Conservation (phyloP, 225 moss, liverwort and hornwort genomes). For the Polytrichum commune region DNA sequence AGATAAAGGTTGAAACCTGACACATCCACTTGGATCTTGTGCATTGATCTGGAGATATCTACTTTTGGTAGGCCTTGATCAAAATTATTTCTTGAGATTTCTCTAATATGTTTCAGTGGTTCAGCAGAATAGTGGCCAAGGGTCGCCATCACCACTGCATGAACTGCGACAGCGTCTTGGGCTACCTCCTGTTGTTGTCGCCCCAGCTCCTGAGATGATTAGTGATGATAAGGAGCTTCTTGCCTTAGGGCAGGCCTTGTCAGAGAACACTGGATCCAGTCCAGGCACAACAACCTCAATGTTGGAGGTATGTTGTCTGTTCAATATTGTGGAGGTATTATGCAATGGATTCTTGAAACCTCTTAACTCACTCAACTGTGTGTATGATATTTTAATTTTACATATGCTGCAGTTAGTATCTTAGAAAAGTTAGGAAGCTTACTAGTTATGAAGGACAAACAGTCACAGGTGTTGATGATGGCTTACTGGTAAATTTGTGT, state of each 20-base stretch:
- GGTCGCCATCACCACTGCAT: constrained; percentile 42
- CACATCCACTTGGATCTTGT: neutral
- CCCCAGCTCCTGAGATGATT: constrained; percentile 32
- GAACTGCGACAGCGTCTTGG: constrained; percentile 82
- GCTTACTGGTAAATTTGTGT: no score
- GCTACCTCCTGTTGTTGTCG: constrained; percentile 38
- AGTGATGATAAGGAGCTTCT: constrained; percentile 67
- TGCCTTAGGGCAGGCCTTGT: constrained; percentile 54
- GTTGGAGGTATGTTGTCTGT: constrained; percentile 54
- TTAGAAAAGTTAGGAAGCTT: no score
- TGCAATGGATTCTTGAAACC: no score
- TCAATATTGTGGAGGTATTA: no score
- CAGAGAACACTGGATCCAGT: constrained; percentile 33
- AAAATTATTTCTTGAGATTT: no score
- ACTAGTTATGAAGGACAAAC: no score
- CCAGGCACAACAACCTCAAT: constrained; percentile 36
- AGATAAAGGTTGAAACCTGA: neutral
- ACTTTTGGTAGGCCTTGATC: no score
- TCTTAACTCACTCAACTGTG: no score
- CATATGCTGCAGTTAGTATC: no score
- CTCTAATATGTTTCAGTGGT: neutral
- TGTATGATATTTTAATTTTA: no score
- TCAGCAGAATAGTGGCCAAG: constrained; percentile 35
- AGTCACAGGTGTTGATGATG: no score
- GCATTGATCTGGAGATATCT: neutral